A percentile compares a stretch with the other conserved stretches of the same genome.
Conservation (phyloP, 257 asterid species). For the Salvia hispanica region DNA sequence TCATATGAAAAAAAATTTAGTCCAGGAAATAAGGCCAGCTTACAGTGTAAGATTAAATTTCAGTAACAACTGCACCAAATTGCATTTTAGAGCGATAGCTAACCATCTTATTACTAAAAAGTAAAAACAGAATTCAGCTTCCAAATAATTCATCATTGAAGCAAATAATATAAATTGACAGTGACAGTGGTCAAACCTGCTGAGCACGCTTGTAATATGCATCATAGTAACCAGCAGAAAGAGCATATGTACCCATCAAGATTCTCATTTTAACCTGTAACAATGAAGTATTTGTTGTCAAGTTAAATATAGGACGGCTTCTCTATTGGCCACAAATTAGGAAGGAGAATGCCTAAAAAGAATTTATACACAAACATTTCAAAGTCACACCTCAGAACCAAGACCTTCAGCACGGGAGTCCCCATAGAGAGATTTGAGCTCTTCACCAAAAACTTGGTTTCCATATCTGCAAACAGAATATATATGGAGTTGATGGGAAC, state of each 20-base stretch:
- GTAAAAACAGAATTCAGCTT: neutral
- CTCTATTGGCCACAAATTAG: constrained; percentile 8
- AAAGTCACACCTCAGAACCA: constrained; percentile 81
- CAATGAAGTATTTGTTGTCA: constrained; percentile 7
- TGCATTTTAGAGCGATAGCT: constrained; percentile 9
- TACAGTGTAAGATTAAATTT: constrained; percentile 2
- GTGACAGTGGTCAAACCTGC: constrained; percentile 57
- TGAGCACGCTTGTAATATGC: constrained; percentile 98
- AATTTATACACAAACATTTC: constrained; percentile 8
- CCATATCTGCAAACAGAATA: constrained; percentile 60
- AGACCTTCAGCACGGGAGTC: constrained; percentile 90
- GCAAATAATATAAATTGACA: constrained; percentile 6
- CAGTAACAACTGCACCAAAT: constrained; percentile 12
- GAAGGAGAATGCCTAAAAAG: constrained; percentile 21
- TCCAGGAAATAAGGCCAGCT: constrained; percentile 19
- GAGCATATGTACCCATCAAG: constrained; percentile 97
- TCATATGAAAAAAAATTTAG: constrained; percentile 5
- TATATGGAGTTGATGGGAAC: constrained; percentile 7
- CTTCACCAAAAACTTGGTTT: constrained; percentile 73
- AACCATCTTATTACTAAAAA: constrained; percentile 13
- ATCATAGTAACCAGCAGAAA: constrained; percentile 98
- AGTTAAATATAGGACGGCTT: constrained; percentile 17
- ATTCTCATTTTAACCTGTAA: constrained; percentile 93
- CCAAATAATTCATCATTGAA: constrained; percentile 8
- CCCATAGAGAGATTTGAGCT: constrained; percentile 74